These are phyloP conservation scores for Oidium heveae DNA, from an alignment of 2,329 filamentous ascomycete species.

Conservation along the genomic window DNA sequence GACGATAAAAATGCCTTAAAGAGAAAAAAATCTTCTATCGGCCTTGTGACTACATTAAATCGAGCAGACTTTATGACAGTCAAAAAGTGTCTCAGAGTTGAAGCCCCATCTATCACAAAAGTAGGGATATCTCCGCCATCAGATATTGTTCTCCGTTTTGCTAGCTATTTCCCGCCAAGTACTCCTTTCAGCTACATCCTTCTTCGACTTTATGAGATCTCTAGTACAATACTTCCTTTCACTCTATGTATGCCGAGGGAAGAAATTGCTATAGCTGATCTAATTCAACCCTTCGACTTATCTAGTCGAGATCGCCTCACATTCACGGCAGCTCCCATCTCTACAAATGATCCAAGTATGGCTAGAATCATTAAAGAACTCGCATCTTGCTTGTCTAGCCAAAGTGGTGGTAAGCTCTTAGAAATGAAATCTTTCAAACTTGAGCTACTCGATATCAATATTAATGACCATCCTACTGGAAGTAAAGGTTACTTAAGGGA, in stretches of 20 bases:
- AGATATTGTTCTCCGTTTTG: constrained; percentile 46
- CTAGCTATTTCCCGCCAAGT: constrained; percentile 53
- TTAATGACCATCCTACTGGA: constrained; percentile 16
- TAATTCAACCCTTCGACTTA: constrained; percentile 48
- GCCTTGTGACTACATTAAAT: constrained; percentile 60
- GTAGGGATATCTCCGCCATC: constrained; percentile 56
- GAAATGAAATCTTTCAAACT: constrained; percentile 47
- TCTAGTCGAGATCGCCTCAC: constrained; percentile 49
- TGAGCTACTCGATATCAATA: constrained; percentile 39
- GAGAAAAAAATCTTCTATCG: constrained; percentile 18
- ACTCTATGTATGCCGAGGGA: constrained; percentile 41
- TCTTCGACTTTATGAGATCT: constrained; percentile 43
- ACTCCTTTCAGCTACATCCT: constrained; percentile 71
- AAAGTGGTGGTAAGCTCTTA: constrained; percentile 50
- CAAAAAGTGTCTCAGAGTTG: constrained; percentile 30
- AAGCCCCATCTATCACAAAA: constrained; percentile 38
- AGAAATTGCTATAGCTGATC: constrained; percentile 38
- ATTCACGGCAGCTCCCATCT: constrained; percentile 46
- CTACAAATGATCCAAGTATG: constrained; percentile 24
- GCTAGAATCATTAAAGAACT: constrained; percentile 31
- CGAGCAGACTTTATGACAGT: constrained; percentile 39
- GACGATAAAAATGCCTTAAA: background rate
- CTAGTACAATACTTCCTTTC: constrained; percentile 35
- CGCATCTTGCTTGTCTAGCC: constrained; percentile 42
- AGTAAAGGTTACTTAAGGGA: constrained; percentile 26